These are phyloP conservation scores for Grammothele lineata DNA, from an alignment of 768 basidiomycete genomes.

Conservation along the genomic window DNA sequence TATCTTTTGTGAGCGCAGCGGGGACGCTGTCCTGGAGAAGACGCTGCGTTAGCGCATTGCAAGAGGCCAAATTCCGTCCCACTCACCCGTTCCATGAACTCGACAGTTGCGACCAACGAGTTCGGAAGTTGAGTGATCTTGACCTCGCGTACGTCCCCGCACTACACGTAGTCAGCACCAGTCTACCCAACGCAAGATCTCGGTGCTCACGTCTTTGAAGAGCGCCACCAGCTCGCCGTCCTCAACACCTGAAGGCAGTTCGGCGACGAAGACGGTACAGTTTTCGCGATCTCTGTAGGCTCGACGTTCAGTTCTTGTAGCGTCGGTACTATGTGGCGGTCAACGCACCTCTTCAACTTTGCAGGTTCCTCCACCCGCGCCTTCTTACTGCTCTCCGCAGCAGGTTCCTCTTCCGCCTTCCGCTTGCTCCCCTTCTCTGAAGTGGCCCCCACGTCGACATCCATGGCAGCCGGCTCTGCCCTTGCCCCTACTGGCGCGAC, in stretches of 20 bases:
- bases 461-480: slow-evolving; percentile 31
- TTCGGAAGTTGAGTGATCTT: slow-evolving; percentile 64
- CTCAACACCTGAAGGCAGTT: slow-evolving; percentile 50
- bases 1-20: slow-evolving; percentile 89
- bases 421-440: slow-evolving; percentile 53
- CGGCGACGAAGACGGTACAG: slow-evolving; percentile 82
- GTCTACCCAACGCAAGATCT: no score
- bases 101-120: slow-evolving; percentile 76
- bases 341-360: slow-evolving; percentile 55
- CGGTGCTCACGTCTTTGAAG: slow-evolving; percentile 84
- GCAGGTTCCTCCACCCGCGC: slow-evolving; percentile 49
- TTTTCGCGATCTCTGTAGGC: slow-evolving; percentile 86
- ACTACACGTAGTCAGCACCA: no score
- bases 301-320: background rate
- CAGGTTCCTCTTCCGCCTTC: slow-evolving; percentile 49
- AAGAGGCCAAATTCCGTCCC: background rate
- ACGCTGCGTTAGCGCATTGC: background rate
- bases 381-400: slow-evolving; percentile 50
- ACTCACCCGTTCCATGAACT: slow-evolving; percentile 69
- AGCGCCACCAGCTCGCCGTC: slow-evolving; percentile 67
- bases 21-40: slow-evolving; percentile 68
- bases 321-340: no score
- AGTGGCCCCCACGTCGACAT: slow-evolving; percentile 32
- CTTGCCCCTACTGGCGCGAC: slow-evolving; percentile 10
- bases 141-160: slow-evolving; percentile 81